Evolutionary conservation across 2,329 filamentous ascomycete genomes (phyloP), one percentile per base, ranked within the genome.

Genomic region (Xylaria sp.): DNA sequence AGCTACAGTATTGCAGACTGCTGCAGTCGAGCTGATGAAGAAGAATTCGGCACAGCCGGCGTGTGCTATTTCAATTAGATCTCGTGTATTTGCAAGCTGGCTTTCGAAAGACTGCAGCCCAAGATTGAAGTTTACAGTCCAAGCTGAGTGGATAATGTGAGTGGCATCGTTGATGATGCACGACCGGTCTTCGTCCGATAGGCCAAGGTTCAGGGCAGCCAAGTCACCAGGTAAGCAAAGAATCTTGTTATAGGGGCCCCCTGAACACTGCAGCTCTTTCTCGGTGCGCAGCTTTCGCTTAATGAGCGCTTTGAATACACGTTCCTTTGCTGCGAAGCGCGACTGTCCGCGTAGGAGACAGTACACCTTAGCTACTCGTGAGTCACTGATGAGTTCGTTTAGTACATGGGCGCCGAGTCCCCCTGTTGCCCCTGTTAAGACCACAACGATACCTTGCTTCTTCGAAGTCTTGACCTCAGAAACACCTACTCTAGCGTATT

Each of bases 81-180:
- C 82, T 10, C 76, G 77, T 11, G 86, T 76, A 31, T 81, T 83
- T 3, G 79, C 77, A 36, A 89, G 84, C 67, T 86, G 83, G 44
- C 80, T 80, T 54, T 82, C 82, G 71, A 90, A 90, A 66, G 83
- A 86, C 44, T 77, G 77, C 0, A 90, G 79, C 3, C 83, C 81
- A 60, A 88, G 79, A 29, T 83, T 84, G 78, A 90, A 90, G 76
- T 90, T 90, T 20, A 90, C 89, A 1, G 85, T 81, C 89, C 89
- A 90, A 22, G 88, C 88, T 7, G 88, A 81, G 73, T 90, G 88
- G 61, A 92, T 83, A 20, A 92, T 80, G 1, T 82, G 75, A 1
- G 84, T 85, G 1, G 81, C 77, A 63, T 83, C 77, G 2, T 69
- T 68, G 0, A 79, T 77, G 1, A 89, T 73, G 2, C 74, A 66